Base-by-base conservation (phyloP, 2,329 filamentous ascomycete genomes). In the Pseudogymnoascus sp. region DNA sequence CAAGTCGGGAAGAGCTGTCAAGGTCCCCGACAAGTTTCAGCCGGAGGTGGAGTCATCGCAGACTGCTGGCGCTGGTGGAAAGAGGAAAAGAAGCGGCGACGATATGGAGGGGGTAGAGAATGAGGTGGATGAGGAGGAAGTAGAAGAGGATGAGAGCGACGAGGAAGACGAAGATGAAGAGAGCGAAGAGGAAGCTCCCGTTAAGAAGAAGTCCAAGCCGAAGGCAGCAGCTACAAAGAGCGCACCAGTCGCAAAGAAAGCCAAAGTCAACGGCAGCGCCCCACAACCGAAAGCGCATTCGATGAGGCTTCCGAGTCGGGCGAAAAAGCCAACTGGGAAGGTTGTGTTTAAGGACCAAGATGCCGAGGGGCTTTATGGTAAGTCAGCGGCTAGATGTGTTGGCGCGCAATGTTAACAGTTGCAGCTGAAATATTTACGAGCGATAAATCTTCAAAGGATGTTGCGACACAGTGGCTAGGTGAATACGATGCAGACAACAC, bases 1-100 rank as follows among this genome's bases (percentile, higher is more conserved):
- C 73, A 83, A 84, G 66, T 89, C 86, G 37, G 84, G 84, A 83
- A 84, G 84, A 83, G 84, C 85, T 76, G 79, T 84, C 64, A 82
- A 78, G 70, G 78, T 77, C 36, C 83, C 84, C 50, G 73, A 80
- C 70, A 86, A 86, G 72, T 87, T 84, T 74, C 77, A 77, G 62
- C 80, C 82, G 61, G 80, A 85, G 64, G 63, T 62, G 58, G 65
- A 69, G 21, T 69, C 70, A 2, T 69, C 70, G 64, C 75, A 78
- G 66, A 64, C 64, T 61, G 72, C 70, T 5, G 70, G 76, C 60
- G 68, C 74, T 50, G 75, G 76, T 41, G 71, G 78, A 58, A 87
- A 86, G 74, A 81, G 84, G 72, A 87, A 87, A 74, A 79, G 81
- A 36, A 62, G 58, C 26, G 79, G 77, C 36, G 78, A 79, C 59